Conservation (phyloP, 176 grass and related monocot species). For the Rhynchospora breviuscula region DNA sequence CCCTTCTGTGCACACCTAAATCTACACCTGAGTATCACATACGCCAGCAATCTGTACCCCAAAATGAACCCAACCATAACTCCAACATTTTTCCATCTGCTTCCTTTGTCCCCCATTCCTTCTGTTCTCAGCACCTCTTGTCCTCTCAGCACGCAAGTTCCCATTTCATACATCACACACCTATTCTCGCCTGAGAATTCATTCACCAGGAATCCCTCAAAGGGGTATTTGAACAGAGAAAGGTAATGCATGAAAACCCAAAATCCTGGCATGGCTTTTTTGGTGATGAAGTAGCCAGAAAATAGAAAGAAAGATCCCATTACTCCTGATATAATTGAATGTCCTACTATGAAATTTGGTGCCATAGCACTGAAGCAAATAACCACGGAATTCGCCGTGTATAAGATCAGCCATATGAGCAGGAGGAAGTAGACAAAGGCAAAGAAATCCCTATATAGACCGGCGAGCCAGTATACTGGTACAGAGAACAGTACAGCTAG, state of each 20-base stretch:
- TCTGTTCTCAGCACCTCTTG: slow-evolving; percentile 57
- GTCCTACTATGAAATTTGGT: slow-evolving; percentile 68
- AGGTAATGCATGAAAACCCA: slow-evolving; percentile 90
- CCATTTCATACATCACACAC: slow-evolving; percentile 43
- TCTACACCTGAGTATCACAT: slow-evolving; percentile 50
- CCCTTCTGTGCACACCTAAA: slow-evolving; percentile 43
- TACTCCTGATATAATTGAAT: slow-evolving; percentile 51
- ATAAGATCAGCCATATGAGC: slow-evolving; percentile 65
- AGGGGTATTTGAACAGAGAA: slow-evolving; percentile 77
- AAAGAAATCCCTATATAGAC: slow-evolving; percentile 29
- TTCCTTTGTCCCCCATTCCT: slow-evolving; percentile 42
- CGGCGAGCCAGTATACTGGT: slow-evolving; percentile 63
- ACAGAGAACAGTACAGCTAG: slow-evolving; percentile 55
- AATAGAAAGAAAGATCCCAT: slow-evolving; percentile 83
- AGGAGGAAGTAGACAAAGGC: slow-evolving; percentile 64
- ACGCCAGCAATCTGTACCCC: slow-evolving; percentile 47
- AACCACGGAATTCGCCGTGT: slow-evolving; percentile 77
- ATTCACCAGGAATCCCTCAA: slow-evolving; percentile 69
- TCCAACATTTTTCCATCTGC: slow-evolving; percentile 59
- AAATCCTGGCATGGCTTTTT: slow-evolving; percentile 52
- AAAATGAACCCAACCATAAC: slow-evolving; percentile 60
- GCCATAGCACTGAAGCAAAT: slow-evolving; percentile 60
- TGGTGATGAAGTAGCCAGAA: slow-evolving; percentile 79
- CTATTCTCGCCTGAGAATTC: slow-evolving; percentile 44
- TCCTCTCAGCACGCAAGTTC: slow-evolving; percentile 47